Percentiles rank a stretch among this genome's conserved stretches.
Conservation (phyloP, 176 grass and related monocot genomes). For the Aegilops umbellulata region DNA sequence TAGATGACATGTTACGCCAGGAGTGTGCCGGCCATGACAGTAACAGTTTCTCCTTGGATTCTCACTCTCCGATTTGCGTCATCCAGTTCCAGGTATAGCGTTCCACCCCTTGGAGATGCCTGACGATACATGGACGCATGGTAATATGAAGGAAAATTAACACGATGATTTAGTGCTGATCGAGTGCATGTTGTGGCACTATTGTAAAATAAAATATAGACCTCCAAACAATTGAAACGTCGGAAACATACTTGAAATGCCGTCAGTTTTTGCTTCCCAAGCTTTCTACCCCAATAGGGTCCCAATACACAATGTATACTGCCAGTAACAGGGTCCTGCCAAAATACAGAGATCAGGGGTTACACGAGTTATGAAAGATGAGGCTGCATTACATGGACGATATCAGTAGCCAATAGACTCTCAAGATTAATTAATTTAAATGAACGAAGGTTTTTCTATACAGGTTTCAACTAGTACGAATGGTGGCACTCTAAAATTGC, state of each 20-base stretch:
- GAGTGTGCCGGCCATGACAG: neutral
- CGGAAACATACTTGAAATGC: constrained; percentile 53
- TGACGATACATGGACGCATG: neutral
- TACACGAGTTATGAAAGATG: neutral
- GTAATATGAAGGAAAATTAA: neutral
- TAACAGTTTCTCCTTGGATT: constrained; percentile 8
- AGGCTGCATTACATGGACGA: neutral
- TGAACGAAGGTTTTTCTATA: neutral
- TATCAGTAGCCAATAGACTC: neutral
- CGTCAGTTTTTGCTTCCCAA: constrained; percentile 54
- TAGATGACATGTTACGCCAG: neutral
- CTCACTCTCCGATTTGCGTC: neutral
- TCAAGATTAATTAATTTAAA: neutral
- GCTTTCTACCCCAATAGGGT: constrained; percentile 69
- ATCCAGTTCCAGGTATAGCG: neutral
- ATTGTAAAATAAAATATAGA: neutral
- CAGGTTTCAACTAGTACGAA: neutral
- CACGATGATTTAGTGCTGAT: neutral
- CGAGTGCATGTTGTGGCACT: neutral
- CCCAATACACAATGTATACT: constrained; percentile 66
- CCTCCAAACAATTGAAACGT: neutral
- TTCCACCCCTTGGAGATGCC: constrained; percentile 15
- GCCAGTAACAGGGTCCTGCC: constrained; percentile 75
- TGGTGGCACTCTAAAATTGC: neutral
- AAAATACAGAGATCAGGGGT: neutral